A percentile compares a stretch with the other conserved stretches of the same genome.
Evolutionary conservation across 1,284 basidiomycete species (phyloP).

Genomic region (Ustilago vetiveriae): DNA sequence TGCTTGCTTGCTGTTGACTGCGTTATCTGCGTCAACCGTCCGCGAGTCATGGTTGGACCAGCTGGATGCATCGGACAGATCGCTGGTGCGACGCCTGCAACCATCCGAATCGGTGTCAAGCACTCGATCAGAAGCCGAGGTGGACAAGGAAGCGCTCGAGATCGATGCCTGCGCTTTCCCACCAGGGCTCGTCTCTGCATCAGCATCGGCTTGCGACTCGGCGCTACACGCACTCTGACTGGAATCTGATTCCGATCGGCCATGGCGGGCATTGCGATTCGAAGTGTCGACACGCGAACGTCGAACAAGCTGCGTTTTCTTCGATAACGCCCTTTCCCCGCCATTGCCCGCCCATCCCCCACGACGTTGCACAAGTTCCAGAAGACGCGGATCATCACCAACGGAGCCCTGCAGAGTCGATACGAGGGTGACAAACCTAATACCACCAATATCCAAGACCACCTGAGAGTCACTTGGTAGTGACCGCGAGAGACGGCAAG

Average conservation of each 20-base stretch:
- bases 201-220: not conserved
- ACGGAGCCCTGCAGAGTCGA: constrained; percentile 15
- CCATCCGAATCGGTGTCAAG: not conserved
- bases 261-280: not conserved
- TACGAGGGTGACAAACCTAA: constrained; percentile 16
- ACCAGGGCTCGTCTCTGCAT: not conserved
- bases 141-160: not conserved
- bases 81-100: constrained; percentile 18
- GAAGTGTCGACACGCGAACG: constrained; percentile 12
- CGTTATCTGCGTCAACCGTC: too few species aligned
- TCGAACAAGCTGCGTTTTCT: constrained; percentile 1
- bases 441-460: constrained; percentile 26
- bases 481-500: too few species aligned
- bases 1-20: too few species aligned
- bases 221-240: not conserved
- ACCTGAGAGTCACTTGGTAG: constrained; percentile 7
- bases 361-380: constrained; percentile 9
- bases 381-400: constrained; percentile 15
- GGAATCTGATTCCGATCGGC: constrained; percentile 1
- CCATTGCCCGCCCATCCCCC: too few species aligned
- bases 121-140: not conserved
- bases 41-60: not conserved
- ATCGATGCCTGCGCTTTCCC: not conserved
- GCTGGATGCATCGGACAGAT: constrained; percentile 3
- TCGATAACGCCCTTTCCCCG: not conserved